These are phyloP conservation scores for Talaromyces sp. DNA, from an alignment of 2,329 filamentous ascomycete species.

Conservation along the genomic window DNA sequence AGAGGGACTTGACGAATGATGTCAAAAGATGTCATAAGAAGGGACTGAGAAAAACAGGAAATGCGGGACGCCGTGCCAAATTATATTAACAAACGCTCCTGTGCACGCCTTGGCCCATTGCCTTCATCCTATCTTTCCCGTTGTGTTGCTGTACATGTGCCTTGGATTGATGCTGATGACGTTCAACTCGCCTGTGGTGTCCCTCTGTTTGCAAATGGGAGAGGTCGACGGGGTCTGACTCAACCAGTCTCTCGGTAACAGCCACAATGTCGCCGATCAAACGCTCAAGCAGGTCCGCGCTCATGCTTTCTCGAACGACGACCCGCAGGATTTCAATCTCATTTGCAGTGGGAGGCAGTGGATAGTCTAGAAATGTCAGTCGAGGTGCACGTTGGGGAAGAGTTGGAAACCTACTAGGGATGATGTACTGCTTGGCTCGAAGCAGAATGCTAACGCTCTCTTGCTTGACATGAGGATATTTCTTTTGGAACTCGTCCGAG, in stretches of 20 bases:
- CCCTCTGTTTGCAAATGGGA: conserved; percentile 40
- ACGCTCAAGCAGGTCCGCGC: conserved; percentile 60
- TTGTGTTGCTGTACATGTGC: conserved; percentile 1
- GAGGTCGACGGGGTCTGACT: conserved; percentile 48
- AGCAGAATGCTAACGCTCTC: conserved; percentile 57
- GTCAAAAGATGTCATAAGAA: neutral
- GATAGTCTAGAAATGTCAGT: conserved; percentile 46
- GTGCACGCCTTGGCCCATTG: conserved; percentile 14
- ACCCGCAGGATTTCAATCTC: conserved; percentile 61
- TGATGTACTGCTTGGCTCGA: conserved; percentile 63
- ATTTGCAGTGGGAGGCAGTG: conserved; percentile 57
- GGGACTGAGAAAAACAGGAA: neutral
- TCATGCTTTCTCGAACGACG: conserved; percentile 62
- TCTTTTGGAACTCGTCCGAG: conserved; percentile 53
- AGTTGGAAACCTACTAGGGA: conserved; percentile 47
- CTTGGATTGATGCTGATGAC: conserved; percentile 23
- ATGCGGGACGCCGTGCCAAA: neutral
- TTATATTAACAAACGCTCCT: conserved; percentile 15
- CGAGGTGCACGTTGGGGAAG: neutral
- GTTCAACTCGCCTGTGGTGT: conserved; percentile 32
- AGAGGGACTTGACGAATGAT: neutral
- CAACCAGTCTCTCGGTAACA: conserved; percentile 57
- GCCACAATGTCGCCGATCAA: conserved; percentile 56
- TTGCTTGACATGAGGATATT: conserved; percentile 60
- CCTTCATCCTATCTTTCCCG: neutral